Evolutionary conservation across 306 rosid genomes (phyloP).

Genomic region (Dryas octopetala): DNA sequence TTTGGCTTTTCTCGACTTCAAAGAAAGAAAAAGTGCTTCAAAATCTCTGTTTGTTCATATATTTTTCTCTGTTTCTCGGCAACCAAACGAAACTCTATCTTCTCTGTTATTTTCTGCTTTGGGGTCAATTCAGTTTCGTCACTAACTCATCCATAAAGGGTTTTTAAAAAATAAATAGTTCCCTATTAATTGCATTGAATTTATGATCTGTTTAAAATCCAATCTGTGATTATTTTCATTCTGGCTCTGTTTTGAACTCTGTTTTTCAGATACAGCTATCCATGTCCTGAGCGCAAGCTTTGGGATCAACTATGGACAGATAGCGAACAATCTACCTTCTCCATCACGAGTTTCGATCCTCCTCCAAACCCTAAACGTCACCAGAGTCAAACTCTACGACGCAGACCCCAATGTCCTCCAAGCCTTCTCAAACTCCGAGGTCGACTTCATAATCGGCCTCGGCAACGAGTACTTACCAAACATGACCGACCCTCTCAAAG

Average conservation of each 20-base stretch:
- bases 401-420: constrained; percentile 80
- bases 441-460: constrained; percentile 68
- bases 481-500: constrained; percentile 56
- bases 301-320: constrained; percentile 91
- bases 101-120: constrained; percentile 11
- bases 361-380: constrained; percentile 58
- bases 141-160: neutral
- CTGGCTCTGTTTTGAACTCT: constrained; percentile 18
- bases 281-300: constrained; percentile 45
- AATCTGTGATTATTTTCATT: neutral
- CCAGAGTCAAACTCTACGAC: constrained; percentile 78
- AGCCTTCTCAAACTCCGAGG: constrained; percentile 62
- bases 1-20: constrained; percentile 1
- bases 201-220: neutral
- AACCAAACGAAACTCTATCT: neutral
- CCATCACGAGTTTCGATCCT: constrained; percentile 56
- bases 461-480: constrained; percentile 58
- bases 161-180: neutral
- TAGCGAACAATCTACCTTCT: constrained; percentile 76
- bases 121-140: neutral
- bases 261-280: constrained; percentile 45
- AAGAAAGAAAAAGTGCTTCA: neutral
- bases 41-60: neutral
- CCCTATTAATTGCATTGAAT: neutral
- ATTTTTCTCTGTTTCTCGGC: constrained; percentile 1